A percentile compares a stretch with the other conserved stretches of the same genome.
Evolutionary conservation across 1,284 basidiomycete species (phyloP).

Genomic region (Papiliotrema terrestris): DNA sequence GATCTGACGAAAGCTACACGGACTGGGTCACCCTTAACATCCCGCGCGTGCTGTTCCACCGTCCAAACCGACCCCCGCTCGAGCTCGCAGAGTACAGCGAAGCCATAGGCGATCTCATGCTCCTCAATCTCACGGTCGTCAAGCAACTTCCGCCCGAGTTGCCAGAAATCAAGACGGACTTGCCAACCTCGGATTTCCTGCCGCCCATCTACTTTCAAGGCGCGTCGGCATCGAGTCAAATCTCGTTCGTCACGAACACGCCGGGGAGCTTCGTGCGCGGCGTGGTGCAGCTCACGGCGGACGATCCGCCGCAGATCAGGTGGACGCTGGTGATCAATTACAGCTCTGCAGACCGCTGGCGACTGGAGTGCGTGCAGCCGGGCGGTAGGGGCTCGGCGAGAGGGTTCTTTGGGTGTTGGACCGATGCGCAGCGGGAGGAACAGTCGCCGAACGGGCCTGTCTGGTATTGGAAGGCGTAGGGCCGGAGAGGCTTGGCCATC

Average conservation of each 20-base stretch:
- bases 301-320: constrained; percentile 40
- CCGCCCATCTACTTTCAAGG: constrained; percentile 40
- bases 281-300: constrained; percentile 38
- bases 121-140: constrained; percentile 22
- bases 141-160: constrained; percentile 3
- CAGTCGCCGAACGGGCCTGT: constrained; percentile 39
- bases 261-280: constrained; percentile 25
- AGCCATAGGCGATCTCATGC: constrained; percentile 40
- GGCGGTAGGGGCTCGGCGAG: constrained; percentile 34
- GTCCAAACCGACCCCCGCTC: constrained; percentile 14
- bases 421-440: constrained; percentile 28
- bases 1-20: constrained; percentile 26
- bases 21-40: constrained; percentile 43
- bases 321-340: constrained; percentile 43
- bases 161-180: constrained; percentile 18
- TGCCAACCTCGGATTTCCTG: constrained; percentile 28
- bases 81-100: constrained; percentile 37
- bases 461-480: constrained; percentile 34
- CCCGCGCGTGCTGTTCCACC: constrained; percentile 18
- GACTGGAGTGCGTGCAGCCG: constrained; percentile 36
- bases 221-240: constrained; percentile 6
- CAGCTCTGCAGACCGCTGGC: constrained; percentile 37
- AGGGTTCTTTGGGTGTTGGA: constrained; percentile 45
- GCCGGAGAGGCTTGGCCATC: too few species aligned
- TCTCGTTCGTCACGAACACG: constrained; percentile 4